A percentile compares a stretch with the other conserved stretches of the same genome.
Conservation (phyloP, 805 yeast species). For the Debaryomyces hansenii region DNA sequence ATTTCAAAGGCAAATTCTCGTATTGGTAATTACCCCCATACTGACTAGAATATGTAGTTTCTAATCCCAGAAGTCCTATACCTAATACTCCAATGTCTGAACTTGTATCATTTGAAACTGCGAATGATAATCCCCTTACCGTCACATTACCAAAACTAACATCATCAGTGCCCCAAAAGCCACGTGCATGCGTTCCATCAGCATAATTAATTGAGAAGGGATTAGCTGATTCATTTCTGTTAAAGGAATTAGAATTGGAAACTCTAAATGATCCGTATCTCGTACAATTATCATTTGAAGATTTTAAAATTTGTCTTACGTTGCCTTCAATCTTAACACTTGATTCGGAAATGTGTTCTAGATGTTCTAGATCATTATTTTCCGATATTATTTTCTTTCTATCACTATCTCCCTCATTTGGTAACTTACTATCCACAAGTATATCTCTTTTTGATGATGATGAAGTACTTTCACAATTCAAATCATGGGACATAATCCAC, state of each 20-base stretch:
- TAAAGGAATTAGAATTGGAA: conserved; percentile 29
- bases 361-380: too few relatives aligned
- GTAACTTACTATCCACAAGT: too few relatives aligned
- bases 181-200: conserved; percentile 9
- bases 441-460: conserved; percentile 3
- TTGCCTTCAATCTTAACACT: too few relatives aligned
- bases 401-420: too few relatives aligned
- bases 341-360: too few relatives aligned
- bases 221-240: conserved; percentile 12
- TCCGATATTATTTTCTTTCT: too few relatives aligned
- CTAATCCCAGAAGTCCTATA: conserved; percentile 12
- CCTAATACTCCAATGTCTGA: conserved; percentile 17
- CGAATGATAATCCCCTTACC: conserved; percentile 16
- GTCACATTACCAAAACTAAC: conserved; percentile 10
- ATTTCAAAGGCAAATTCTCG: conserved; percentile 26
- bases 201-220: conserved; percentile 9
- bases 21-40: conserved; percentile 8
- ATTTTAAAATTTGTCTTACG: too few relatives aligned
- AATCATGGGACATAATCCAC: conserved; percentile 39
- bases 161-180: conserved; percentile 15
- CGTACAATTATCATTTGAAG: conserved; percentile 18
- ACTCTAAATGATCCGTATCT: conserved; percentile 39
- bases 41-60: conserved; percentile 2
- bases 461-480: conserved; percentile 17
- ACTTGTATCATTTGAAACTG: conserved; percentile 13